Evolutionary conservation across 495 filamentous ascomycete genomes (phyloP), one percentile per base, ranked within the genome.

Genomic region (Hyphodiscus hymeniophilus): DNA sequence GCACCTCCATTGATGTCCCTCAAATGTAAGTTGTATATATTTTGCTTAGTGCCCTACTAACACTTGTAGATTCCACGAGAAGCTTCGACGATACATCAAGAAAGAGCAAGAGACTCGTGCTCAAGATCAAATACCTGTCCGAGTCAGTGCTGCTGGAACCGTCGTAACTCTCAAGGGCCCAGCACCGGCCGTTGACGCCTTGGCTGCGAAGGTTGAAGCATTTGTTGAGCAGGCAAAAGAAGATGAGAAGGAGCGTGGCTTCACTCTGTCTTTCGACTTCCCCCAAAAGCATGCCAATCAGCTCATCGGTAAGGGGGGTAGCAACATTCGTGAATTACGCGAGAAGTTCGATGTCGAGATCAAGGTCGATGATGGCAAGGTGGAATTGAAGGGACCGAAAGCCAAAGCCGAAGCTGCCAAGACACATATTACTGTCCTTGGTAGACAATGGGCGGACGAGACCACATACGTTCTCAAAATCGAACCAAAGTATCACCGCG

Each of bases 261-360:
- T 89, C 65, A 86, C 79, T 3, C 72, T 81, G 34, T 79, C 78
- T 32, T 97, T 95, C 52, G 87, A 92, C 45, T 99, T 90, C 69
- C 92, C 92, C 4, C 84, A 92, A 56, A 94, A 95, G 63, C 94
- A 80, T 53, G 88, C 89, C 47, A 94, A 94, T 59, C 81, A 89
- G 62, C 74, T 99, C 15, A 96, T 99, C 54, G 92, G 92, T 48
- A 87, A 85, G 62, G 79, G 81, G 32, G 92, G 92, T 20, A 89
- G 89, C 67, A 91, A 91, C 64, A 92, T 97, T 67, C 87, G 87
- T 51, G 90, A 94, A 60, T 72, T 95, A n/a, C 85, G 89, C 15
- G 92, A 97, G 26, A 88, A 92, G 61, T 94, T 94, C 56, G 94
- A 97, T 61, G 94, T 99, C 26, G 92, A 97, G 36, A 96, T 99